Evolutionary conservation across 23 red algal genomes (phyloP), one percentile per base, ranked within the genome.

Genomic region (Agarophyton chilense): DNA sequence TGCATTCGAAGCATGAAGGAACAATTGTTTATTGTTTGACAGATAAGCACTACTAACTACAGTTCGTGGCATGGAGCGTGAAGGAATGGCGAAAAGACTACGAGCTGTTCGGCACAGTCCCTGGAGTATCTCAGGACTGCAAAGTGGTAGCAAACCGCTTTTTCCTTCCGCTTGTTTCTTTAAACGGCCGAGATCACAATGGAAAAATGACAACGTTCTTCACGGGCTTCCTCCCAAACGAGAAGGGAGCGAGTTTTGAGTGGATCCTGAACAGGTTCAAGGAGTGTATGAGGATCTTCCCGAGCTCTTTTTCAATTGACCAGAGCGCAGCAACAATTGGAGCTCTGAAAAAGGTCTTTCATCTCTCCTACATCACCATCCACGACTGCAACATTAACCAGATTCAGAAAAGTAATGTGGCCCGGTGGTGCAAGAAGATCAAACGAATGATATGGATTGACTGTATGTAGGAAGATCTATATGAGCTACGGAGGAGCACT

Each of bases 41-140:
- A 6, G 11, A 58, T 10, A 58, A 11, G 5, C 22, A 58, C 22
- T 28, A 58, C 55, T 21, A 33, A 5, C 38, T 73, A 0, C 39
- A 77, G 0, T 77, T 9, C 0, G 72, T 53, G 9, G 45, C 72
- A 2, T 77, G 72, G 43, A 0, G 45, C 25, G 47, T 46, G 45
- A n/a, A 43, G 72, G 42, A 77, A 17, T 77, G 72, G 72, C 13
- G 4, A 39, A 10, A 25, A 9, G 72, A 77, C 72, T 77, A 77
- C 72, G 72, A 52, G 52, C 45, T 4, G 32, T 77, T 34, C 21
- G 43, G 72, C 12, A 46, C 51, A 7, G 72, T 77, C 7, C 43
- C 41, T 18, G 43, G 72, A 4, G 41, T 77, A 18, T 32, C 45
- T 5, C 19, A 50, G 45, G 11, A 43, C 47, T 50, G 17, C 14